Conservation (phyloP, 495 filamentous ascomycete species). For the Neurospora pannonica region DNA sequence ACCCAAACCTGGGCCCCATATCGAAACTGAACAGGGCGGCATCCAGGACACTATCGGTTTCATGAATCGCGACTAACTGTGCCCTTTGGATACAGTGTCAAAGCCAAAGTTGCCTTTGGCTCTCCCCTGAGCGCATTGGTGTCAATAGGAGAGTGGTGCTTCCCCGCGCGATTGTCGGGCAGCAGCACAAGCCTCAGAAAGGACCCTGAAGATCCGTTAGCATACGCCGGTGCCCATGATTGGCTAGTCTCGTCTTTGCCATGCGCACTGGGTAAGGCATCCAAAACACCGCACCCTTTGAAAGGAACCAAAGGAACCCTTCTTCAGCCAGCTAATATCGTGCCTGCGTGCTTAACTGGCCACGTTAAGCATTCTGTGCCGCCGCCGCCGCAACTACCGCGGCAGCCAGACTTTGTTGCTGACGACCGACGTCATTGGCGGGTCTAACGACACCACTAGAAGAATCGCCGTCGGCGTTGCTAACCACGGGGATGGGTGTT, state of each 20-base stretch:
- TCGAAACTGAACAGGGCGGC: background rate
- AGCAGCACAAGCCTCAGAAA: constrained; percentile 5
- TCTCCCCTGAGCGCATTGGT: background rate
- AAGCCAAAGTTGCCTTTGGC: background rate
- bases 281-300: background rate
- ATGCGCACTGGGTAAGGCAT: background rate
- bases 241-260: background rate
- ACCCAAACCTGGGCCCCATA: background rate
- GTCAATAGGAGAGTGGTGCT: background rate
- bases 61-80: background rate
- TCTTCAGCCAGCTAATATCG: background rate
- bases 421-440: background rate
- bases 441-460: background rate
- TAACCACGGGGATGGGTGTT: background rate
- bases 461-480: background rate
- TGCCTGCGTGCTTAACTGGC: background rate
- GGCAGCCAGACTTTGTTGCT: background rate
- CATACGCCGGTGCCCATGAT: background rate
- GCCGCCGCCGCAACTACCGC: background rate
- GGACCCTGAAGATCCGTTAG: constrained; percentile 16
- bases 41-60: background rate
- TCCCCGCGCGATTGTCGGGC: background rate
- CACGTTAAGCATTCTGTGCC: background rate
- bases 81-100: background rate
- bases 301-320: background rate